A percentile compares a stretch with the other conserved stretches of the same genome.
These are phyloP conservation scores for Mycena alexandri DNA, from an alignment of 768 basidiomycete species.

Conservation along the genomic window DNA sequence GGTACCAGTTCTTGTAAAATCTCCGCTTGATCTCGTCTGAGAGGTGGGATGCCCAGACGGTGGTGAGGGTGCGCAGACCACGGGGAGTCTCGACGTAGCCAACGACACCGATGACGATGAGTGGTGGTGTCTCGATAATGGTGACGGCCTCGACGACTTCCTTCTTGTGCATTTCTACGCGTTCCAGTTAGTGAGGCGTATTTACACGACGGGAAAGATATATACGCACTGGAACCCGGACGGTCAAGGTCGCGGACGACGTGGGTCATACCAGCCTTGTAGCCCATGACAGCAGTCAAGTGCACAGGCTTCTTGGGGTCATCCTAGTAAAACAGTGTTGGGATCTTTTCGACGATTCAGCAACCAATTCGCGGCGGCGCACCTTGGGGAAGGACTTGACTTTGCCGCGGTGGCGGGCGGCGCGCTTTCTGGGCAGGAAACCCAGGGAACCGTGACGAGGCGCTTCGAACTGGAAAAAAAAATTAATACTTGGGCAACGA, in stretches of 20 bases:
- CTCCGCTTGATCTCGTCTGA: conserved; percentile 98
- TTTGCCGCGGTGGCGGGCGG: conserved; percentile 98
- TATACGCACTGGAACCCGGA: conserved; percentile 94
- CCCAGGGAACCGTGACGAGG: conserved; percentile 98
- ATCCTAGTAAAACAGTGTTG: conserved; percentile 69
- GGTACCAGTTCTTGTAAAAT: conserved; percentile 99
- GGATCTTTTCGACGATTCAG: neutral
- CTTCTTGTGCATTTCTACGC: conserved; percentile 98
- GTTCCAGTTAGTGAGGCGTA: conserved; percentile 1
- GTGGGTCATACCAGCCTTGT: conserved; percentile 99
- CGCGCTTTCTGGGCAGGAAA: conserved; percentile 96
- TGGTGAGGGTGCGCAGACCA: conserved; percentile 97
- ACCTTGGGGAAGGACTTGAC: conserved; percentile 99
- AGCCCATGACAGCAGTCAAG: conserved; percentile 97
- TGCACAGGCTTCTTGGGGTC: conserved; percentile 99
- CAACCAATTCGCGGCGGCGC: conserved; percentile 43
- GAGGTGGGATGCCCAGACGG: conserved; percentile 98
- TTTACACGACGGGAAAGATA: neutral
- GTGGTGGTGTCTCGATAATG: conserved; percentile 95
- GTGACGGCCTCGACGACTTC: conserved; percentile 99
- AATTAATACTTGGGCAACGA: conserved; percentile 41
- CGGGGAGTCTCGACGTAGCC: conserved; percentile 99
- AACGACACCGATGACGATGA: conserved; percentile 97
- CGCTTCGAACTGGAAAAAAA: conserved; percentile 86
- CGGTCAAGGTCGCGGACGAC: conserved; percentile 99